A percentile compares a stretch with the other conserved stretches of the same genome.
Evolutionary conservation across 305 asterid species (phyloP).

Genomic region (Fraxinus angustifolia): DNA sequence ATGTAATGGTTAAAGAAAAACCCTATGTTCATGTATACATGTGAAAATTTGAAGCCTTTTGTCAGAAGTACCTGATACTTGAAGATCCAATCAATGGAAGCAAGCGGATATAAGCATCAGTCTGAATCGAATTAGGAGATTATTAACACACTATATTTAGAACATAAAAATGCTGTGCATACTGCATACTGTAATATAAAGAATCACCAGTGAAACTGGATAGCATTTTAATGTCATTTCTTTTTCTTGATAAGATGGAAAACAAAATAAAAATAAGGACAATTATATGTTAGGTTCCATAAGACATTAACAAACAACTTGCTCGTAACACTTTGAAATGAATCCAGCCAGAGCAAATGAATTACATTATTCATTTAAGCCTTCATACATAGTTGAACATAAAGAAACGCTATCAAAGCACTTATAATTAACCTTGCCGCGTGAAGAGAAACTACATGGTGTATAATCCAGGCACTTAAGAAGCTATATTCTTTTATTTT

Average conservation of each 20-base stretch:
- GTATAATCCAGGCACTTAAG: too few relatives aligned
- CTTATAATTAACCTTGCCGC: background rate
- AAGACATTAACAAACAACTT: background rate
- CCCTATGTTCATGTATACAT: background rate
- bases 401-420: background rate
- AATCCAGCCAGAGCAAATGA: background rate
- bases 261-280: background rate
- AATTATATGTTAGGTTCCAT: background rate
- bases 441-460: background rate
- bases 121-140: constrained; percentile 28
- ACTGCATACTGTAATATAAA: too few relatives aligned
- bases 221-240: background rate
- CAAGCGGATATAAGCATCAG: too few relatives aligned
- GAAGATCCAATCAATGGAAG: too few relatives aligned
- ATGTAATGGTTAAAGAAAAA: constrained; percentile 12
- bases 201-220: too few relatives aligned
- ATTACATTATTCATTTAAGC: background rate
- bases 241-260: background rate
- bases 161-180: background rate
- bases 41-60: constrained; percentile 42
- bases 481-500: too few relatives aligned
- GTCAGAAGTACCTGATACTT: too few relatives aligned
- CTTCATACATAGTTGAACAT: background rate
- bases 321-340: background rate
- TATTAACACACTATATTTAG: background rate